Evolutionary conservation across 2,329 filamentous ascomycete genomes (phyloP).

Genomic region (Fusarium sambucinum): DNA sequence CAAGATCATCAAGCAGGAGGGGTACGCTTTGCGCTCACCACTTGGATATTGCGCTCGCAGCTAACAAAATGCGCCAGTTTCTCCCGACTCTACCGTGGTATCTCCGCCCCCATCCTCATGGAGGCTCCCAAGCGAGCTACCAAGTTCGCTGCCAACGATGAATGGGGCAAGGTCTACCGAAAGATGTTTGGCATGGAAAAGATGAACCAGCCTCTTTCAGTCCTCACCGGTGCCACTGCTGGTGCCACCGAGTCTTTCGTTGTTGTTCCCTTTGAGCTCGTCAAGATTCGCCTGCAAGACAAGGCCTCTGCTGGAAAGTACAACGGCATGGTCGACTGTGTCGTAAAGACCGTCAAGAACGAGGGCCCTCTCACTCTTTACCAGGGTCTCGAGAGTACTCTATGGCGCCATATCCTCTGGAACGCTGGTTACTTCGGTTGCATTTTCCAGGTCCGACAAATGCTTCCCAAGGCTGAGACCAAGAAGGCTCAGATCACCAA

Average conservation of each 20-base stretch:
- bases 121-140: constrained; percentile 93
- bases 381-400: constrained; percentile 94
- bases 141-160: constrained; percentile 99
- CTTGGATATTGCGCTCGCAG: constrained; percentile 7
- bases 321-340: constrained; percentile 82
- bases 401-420: constrained; percentile 94
- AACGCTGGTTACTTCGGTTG: constrained; percentile 98
- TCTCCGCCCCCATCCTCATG: constrained; percentile 96
- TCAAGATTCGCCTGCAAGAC: constrained; percentile 98
- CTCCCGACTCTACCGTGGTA: constrained; percentile 94
- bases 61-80: constrained; percentile 65
- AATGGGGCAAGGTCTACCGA: constrained; percentile 96
- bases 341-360: constrained; percentile 82
- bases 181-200: constrained; percentile 84
- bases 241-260: constrained; percentile 97
- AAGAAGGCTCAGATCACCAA: constrained; percentile 87
- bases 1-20: constrained; percentile 97
- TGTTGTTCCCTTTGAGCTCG: constrained; percentile 96
- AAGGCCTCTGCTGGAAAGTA: constrained; percentile 92
- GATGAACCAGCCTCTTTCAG: constrained; percentile 91
- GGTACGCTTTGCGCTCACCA: constrained; percentile 66
- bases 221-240: constrained; percentile 93
- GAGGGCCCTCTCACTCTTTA: constrained; percentile 92
- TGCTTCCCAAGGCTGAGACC: constrained; percentile 83
- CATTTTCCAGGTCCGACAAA: constrained; percentile 93